Evolutionary conservation across 2,329 filamentous ascomycete species (phyloP), one percentile per base, ranked within the genome.

Genomic region (Neonectria faginata): DNA sequence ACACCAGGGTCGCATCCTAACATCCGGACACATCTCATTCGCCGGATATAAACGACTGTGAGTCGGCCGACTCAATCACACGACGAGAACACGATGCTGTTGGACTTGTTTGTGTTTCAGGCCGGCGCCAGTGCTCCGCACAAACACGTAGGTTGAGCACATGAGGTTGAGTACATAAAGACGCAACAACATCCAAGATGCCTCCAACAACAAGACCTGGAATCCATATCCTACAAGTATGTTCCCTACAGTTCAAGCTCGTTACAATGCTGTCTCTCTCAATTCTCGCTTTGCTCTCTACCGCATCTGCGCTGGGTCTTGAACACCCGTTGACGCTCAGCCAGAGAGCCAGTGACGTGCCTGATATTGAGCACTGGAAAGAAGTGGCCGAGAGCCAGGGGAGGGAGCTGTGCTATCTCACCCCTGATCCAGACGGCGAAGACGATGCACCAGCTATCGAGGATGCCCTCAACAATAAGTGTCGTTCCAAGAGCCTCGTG

Each of bases 361-460:
- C 39, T 20, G 39, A 42, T 20, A 31, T 29, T 18, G 56, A 51
- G 3, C 12, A 58, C 33, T 58, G 56, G 56, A 47, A 51, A 29
- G n/a, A 16, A 12, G 27, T 42, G 56, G 56, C 56, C 3, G 10
- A 41, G 36, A 47, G 47, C 25, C 33, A 60, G 29, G 20, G 53
- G 14, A 50, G 57, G 16, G 14, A 36, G 11, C 11, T 60, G 11
- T 60, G 57, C 42, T 60, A 53, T 22, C 27, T 60, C 27, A 48
- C 12, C 11, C 57, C 57, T 5, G 57, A 31, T 8, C 39, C 33
- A 6, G 41, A 54, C 7, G 57, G 57, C 16, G 33, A 18, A 12
- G 41, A 60, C 29, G 57, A 60, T 29, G 57, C 48, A 25, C 39
- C 45, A 6, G 22, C 20, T 6, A 60, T 60, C 4, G 57, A 50